A percentile compares a stretch with the other conserved stretches of the same genome.
phyloP scores from a whole-genome alignment of 2,329 filamentous ascomycete genomes.

The Diplodia mutila region DNA sequence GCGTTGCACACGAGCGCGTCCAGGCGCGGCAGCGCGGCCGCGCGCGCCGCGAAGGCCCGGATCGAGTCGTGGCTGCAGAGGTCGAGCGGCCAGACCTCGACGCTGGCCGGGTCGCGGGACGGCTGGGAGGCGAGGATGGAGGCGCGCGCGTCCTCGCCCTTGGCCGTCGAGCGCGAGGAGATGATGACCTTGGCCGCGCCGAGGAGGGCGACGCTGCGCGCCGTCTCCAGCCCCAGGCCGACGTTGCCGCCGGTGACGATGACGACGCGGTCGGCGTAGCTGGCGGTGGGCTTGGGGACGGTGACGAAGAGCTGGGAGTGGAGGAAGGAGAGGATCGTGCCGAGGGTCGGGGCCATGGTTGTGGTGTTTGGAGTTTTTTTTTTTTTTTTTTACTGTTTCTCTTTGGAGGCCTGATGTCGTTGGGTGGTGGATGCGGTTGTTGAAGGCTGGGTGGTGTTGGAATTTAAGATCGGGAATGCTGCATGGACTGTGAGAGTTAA shows the following conservation, averaged over 20 bases:
- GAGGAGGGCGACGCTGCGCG: slow-evolving; percentile 47
- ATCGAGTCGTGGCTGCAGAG: slow-evolving; percentile 43
- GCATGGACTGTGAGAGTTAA: not conserved
- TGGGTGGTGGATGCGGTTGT: not conserved
- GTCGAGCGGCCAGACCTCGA: slow-evolving; percentile 54
- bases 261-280: slow-evolving; percentile 43
- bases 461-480: not conserved
- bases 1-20: slow-evolving; percentile 48
- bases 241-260: slow-evolving; percentile 55
- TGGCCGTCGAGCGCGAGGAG: slow-evolving; percentile 47
- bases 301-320: slow-evolving; percentile 47
- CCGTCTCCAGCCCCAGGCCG: slow-evolving; percentile 53
- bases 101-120: slow-evolving; percentile 33
- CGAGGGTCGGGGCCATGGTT: slow-evolving; percentile 3
- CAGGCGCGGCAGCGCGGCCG: slow-evolving; percentile 34
- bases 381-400: not conserved
- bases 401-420: not conserved
- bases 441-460: not conserved
- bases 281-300: slow-evolving; percentile 36
- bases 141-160: slow-evolving; percentile 50
- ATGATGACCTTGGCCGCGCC: slow-evolving; percentile 50
- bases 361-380: not conserved
- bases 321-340: slow-evolving; percentile 36
- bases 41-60: slow-evolving; percentile 37
- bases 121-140: slow-evolving; percentile 39